Evolutionary conservation across 257 asterid species (phyloP).

Genomic region (Buddleja alternifolia): DNA sequence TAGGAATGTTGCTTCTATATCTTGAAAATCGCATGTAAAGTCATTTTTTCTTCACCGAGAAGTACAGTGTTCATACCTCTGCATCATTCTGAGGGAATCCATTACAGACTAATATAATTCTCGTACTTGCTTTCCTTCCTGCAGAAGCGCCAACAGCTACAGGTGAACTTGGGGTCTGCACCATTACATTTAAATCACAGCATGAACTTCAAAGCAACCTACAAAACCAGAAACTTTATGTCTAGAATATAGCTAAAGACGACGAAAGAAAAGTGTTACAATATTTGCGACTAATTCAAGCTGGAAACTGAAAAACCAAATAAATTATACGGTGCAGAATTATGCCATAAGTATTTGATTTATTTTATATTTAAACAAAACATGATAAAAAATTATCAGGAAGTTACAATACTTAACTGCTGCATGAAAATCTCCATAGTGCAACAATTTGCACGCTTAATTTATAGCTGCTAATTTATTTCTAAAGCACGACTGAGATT

Average conservation of each 20-base stretch:
- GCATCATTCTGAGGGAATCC: slow-evolving; percentile 57
- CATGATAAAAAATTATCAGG: too few species aligned
- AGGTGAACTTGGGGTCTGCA: slow-evolving; percentile 97
- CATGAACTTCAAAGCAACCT: slow-evolving; percentile 57
- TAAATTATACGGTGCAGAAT: not conserved
- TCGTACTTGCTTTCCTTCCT: slow-evolving; percentile 71
- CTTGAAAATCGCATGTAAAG: not conserved
- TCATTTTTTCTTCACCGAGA: not conserved
- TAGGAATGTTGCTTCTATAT: not conserved
- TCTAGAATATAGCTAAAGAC: slow-evolving; percentile 34
- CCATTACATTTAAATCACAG: slow-evolving; percentile 61
- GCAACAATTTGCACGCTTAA: too few species aligned
- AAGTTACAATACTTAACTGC: too few species aligned
- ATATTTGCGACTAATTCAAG: slow-evolving; percentile 12
- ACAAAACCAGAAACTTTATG: slow-evolving; percentile 39
- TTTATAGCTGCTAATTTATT: too few species aligned
- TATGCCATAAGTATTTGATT: not conserved
- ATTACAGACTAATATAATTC: slow-evolving; percentile 68
- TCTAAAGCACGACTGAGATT: too few species aligned
- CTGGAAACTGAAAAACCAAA: not conserved
- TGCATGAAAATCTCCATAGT: too few species aligned
- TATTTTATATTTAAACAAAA: not conserved
- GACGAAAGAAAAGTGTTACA: not conserved
- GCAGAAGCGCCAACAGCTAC: slow-evolving; percentile 59
- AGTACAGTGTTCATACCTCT: slow-evolving; percentile 45